phyloP scores from a whole-genome alignment of 257 asterid species.

The Nyctanthes arbortristis region DNA sequence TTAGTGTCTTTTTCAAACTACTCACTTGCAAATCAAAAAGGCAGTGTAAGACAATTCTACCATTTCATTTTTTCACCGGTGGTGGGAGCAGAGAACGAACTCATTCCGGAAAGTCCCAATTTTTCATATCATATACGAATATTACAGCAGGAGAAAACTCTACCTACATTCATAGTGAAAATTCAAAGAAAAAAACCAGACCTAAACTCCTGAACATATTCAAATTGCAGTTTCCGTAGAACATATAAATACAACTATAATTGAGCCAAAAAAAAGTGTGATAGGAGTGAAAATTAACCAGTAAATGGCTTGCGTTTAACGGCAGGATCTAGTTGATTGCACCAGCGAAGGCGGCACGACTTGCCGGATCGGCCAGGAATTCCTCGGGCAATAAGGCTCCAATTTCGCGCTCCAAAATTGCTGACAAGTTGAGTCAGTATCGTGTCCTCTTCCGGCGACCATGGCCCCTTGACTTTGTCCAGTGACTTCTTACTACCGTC shows the following conservation, averaged over 20 bases:
- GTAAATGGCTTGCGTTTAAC: slow-evolving; percentile 82
- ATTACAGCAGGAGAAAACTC: not conserved
- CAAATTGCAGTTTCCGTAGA: not conserved
- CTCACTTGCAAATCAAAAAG: not conserved
- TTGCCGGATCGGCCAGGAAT: slow-evolving; percentile 91
- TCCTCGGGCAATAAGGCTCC: slow-evolving; percentile 88
- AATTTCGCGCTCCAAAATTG: slow-evolving; percentile 76
- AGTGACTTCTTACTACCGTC: slow-evolving; percentile 35
- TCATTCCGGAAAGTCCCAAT: not conserved
- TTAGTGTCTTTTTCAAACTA: not conserved
- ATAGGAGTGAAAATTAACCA: slow-evolving; percentile 38
- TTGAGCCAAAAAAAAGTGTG: not conserved
- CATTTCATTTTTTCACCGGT: not conserved
- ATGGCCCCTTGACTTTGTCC: slow-evolving; percentile 85
- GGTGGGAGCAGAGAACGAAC: not conserved
- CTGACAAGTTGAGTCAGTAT: slow-evolving; percentile 64
- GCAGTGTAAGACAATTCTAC: not conserved
- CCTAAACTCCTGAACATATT: not conserved
- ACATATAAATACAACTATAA: not conserved
- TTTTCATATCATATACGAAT: not conserved
- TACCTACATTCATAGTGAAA: too few species aligned
- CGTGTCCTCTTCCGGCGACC: slow-evolving; percentile 89
- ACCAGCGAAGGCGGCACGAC: slow-evolving; percentile 94
- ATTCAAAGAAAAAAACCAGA: not conserved
- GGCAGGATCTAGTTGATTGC: slow-evolving; percentile 91